Percentiles rank a stretch among this genome's conserved stretches.
These are phyloP conservation scores for Catunica adiposa DNA, from an alignment of 2,329 filamentous ascomycete species.

Conservation along the genomic window DNA sequence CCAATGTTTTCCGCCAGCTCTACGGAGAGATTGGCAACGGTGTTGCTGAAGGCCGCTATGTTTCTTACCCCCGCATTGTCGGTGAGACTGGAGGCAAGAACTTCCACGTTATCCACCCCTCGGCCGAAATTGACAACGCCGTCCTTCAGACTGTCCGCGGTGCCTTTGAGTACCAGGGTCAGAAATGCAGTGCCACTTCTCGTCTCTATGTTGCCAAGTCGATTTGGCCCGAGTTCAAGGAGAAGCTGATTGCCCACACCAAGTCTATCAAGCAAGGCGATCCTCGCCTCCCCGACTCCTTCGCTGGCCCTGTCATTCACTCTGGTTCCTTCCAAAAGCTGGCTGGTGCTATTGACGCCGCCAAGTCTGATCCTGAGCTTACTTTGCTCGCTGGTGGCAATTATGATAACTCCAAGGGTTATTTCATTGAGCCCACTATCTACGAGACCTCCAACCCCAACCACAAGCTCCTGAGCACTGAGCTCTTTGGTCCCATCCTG, in stretches of 20 bases:
- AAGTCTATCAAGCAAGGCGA: conserved; percentile 53
- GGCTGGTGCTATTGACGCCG: conserved; percentile 56
- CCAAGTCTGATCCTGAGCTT: conserved; percentile 59
- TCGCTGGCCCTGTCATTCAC: conserved; percentile 80
- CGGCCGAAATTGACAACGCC: conserved; percentile 63
- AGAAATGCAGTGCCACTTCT: conserved; percentile 79
- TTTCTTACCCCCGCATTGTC: conserved; percentile 72
- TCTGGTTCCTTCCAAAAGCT: conserved; percentile 68
- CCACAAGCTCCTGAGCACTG: conserved; percentile 58
- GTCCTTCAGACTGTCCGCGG: conserved; percentile 69
- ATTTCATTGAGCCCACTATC: conserved; percentile 70
- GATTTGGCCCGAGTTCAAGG: conserved; percentile 54
- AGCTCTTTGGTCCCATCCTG: conserved; percentile 70
- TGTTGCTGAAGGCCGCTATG: conserved; percentile 66
- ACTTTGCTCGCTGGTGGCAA: conserved; percentile 59
- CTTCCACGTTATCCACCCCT: conserved; percentile 68
- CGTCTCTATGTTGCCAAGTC: conserved; percentile 64
- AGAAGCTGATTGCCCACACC: conserved; percentile 50
- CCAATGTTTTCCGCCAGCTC: conserved; percentile 72
- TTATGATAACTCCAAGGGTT: conserved; percentile 63
- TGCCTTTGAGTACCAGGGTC: conserved; percentile 80
- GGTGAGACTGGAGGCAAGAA: conserved; percentile 90
- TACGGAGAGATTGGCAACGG: conserved; percentile 75
- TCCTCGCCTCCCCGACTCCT: conserved; percentile 55
- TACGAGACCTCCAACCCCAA: conserved; percentile 58